phyloP scores from a whole-genome alignment of 257 asterid genomes.

The Solanum lycopersicoides region DNA sequence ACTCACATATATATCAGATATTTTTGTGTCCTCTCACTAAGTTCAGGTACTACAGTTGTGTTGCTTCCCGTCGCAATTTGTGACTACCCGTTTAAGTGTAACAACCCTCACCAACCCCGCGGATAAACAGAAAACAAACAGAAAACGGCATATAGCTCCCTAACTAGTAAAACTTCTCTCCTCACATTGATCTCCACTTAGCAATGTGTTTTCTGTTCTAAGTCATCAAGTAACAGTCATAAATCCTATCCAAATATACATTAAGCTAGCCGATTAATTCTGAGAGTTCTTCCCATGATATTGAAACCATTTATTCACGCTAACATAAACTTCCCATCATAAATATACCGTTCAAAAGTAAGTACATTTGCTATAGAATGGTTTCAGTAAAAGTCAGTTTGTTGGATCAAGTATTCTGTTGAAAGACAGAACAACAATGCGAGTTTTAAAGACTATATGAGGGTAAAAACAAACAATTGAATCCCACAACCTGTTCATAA shows the following conservation, averaged over 20 bases:
- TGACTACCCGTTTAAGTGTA: background rate
- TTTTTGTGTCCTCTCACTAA: background rate
- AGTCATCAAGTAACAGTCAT: background rate
- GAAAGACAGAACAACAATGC: background rate
- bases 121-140: background rate
- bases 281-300: background rate
- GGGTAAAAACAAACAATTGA: background rate
- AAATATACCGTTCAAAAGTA: background rate
- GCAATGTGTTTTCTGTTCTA: background rate
- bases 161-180: background rate
- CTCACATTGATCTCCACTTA: background rate
- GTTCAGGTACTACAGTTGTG: background rate
- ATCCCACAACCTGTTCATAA: slow-evolving; percentile 65
- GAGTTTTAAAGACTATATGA: background rate
- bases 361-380: background rate
- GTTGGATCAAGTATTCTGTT: background rate
- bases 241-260: background rate
- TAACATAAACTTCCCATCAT: background rate
- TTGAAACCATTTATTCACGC: background rate
- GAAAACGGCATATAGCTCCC: background rate
- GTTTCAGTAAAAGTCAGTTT: background rate
- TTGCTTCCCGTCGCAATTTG: background rate
- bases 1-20: background rate
- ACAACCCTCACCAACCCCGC: background rate
- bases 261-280: background rate